These are phyloP conservation scores for Leucocoprinus birnbaumii DNA, from an alignment of 768 basidiomycete genomes.

Conservation along the genomic window DNA sequence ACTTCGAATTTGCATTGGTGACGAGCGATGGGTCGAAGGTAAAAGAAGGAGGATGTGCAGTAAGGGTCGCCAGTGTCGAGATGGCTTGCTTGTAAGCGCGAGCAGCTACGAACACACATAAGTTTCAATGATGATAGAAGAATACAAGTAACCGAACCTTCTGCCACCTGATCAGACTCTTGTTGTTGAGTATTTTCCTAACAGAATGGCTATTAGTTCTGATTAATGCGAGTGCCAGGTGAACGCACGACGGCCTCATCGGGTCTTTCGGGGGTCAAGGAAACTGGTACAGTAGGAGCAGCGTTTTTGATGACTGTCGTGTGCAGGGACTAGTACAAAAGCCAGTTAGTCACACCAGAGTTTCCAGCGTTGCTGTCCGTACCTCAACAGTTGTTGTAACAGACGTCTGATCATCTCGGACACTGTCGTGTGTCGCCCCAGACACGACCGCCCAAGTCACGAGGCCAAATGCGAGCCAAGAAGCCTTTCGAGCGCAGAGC, in stretches of 20 bases:
- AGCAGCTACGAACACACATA: constrained; percentile 41
- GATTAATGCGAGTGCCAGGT: background rate
- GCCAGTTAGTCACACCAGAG: background rate
- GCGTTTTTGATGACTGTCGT: background rate
- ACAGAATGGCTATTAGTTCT: background rate
- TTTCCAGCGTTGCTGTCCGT: background rate
- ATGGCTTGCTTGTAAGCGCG: constrained; percentile 78
- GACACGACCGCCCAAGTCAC: constrained; percentile 46
- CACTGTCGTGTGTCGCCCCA: constrained; percentile 38
- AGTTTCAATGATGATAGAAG: background rate
- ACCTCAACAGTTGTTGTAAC: constrained; percentile 27
- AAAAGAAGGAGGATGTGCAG: constrained; percentile 54
- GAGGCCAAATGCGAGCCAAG: constrained; percentile 62
- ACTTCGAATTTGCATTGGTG: constrained; percentile 38
- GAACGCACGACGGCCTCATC: constrained; percentile 3
- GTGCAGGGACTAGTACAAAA: background rate
- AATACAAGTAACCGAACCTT: constrained; percentile 38
- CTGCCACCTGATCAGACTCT: constrained; percentile 42
- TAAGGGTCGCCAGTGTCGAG: constrained; percentile 61
- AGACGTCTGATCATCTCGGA: constrained; percentile 23
- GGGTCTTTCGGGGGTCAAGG: background rate
- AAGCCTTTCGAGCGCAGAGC: constrained; percentile 39
- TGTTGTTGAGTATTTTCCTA: constrained; percentile 21
- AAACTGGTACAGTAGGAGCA: background rate
- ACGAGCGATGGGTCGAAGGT: constrained; percentile 52